Evolutionary conservation across 2,329 filamentous ascomycete species (phyloP).

Genomic region (Colletotrichum siamense): DNA sequence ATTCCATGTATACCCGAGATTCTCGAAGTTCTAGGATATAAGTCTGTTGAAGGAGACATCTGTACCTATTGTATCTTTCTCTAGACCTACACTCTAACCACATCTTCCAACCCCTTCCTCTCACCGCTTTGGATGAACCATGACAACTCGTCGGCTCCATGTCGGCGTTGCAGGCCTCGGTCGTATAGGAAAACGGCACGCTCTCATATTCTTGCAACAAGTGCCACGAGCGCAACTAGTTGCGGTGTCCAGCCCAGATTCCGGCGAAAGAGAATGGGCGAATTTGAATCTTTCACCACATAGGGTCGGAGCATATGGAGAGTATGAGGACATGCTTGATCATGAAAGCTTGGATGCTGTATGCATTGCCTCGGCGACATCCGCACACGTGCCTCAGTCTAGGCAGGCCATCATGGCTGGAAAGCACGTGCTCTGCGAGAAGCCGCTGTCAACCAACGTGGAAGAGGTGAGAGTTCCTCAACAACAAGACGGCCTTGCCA

Average conservation of each 20-base stretch:
- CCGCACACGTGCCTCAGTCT: background rate
- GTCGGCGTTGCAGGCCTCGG: background rate
- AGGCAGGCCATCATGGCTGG: background rate
- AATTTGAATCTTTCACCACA: background rate
- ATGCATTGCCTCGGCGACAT: background rate
- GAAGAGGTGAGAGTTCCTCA: background rate
- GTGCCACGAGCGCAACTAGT: background rate
- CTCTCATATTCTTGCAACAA: background rate
- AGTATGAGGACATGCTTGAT: background rate
- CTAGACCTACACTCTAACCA: rapidly evolving
- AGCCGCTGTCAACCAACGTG: background rate
- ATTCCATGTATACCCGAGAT: too few relatives aligned
- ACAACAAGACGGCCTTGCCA: too few relatives aligned
- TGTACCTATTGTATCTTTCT: too few relatives aligned
- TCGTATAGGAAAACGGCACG: background rate
- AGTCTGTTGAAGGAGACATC: too few relatives aligned
- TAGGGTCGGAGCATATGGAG: background rate
- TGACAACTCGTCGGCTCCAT: too few relatives aligned
- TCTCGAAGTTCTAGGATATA: too few relatives aligned
- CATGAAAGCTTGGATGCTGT: background rate
- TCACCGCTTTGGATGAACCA: too few relatives aligned
- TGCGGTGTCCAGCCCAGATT: background rate
- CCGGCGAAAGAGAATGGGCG: background rate
- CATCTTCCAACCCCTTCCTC: too few relatives aligned
- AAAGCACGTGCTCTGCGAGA: background rate